Percentiles rank a stretch among this genome's conserved stretches.
These are phyloP conservation scores for Sicyos baderoa DNA, from an alignment of 306 rosid genomes.

Conservation along the genomic window DNA sequence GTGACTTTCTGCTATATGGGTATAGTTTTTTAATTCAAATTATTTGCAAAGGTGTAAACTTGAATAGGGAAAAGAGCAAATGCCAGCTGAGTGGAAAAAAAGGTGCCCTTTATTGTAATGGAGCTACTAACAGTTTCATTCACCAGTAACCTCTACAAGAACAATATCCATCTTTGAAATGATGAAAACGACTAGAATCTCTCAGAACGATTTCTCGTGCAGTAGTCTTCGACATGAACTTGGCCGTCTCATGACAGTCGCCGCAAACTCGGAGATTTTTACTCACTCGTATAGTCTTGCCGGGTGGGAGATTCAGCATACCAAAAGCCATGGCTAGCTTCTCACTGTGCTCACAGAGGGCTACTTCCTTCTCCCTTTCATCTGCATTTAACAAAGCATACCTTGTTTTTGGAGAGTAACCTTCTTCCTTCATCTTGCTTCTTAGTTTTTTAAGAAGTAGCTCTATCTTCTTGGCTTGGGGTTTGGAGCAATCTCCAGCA, in stretches of 20 bases:
- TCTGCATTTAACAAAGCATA: slow-evolving; percentile 51
- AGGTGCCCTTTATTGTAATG: background rate
- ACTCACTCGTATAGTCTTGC: slow-evolving; percentile 49
- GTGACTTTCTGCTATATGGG: background rate
- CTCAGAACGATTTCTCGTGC: slow-evolving; percentile 52
- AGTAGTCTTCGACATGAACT: slow-evolving; percentile 48
- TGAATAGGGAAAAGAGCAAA: background rate
- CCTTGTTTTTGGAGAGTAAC: slow-evolving; percentile 41
- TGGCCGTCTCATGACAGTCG: slow-evolving; percentile 71
- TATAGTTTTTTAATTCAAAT: background rate
- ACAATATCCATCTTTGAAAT: slow-evolving; percentile 53
- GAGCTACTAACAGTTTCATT: slow-evolving; percentile 12
- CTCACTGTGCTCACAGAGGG: slow-evolving; percentile 68
- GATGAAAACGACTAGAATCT: slow-evolving; percentile 69
- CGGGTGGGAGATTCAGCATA: slow-evolving; percentile 43
- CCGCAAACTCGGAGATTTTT: slow-evolving; percentile 69
- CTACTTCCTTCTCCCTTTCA: slow-evolving; percentile 57
- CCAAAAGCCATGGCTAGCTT: slow-evolving; percentile 65
- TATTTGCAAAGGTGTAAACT: background rate
- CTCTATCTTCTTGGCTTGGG: slow-evolving; percentile 45
- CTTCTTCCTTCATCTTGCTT: slow-evolving; percentile 52
- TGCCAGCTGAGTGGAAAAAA: background rate
- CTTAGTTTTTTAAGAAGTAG: slow-evolving; percentile 35
- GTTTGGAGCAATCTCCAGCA: slow-evolving; percentile 48
- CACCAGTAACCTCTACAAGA: slow-evolving; percentile 70